These are phyloP conservation scores for Calycina marina DNA, from an alignment of 2,329 filamentous ascomycete species.

Conservation along the genomic window DNA sequence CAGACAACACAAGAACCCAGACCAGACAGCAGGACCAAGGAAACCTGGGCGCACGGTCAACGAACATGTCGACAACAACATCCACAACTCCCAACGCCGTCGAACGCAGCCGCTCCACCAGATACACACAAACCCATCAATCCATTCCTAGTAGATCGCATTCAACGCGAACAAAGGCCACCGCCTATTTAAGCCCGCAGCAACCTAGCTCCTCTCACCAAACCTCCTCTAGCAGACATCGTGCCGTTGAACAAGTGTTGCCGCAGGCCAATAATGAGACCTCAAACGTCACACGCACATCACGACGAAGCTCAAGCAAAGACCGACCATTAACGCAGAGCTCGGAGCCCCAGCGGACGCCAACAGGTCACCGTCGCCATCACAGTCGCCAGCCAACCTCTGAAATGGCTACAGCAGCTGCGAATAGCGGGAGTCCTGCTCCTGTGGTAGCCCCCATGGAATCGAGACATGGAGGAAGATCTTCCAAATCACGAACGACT, in stretches of 20 bases:
- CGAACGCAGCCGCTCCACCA: slow-evolving; percentile 13
- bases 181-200: slow-evolving; percentile 11
- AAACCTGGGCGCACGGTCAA: too few relatives aligned
- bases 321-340: slow-evolving; percentile 15
- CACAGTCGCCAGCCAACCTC: slow-evolving; percentile 24
- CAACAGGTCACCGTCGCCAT: slow-evolving; percentile 25
- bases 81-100: slow-evolving; percentile 14
- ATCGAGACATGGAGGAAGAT: slow-evolving; percentile 30
- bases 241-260: slow-evolving; percentile 27
- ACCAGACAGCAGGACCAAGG: too few relatives aligned
- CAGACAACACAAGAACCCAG: too few relatives aligned
- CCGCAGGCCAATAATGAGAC: slow-evolving; percentile 61
- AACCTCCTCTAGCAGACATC: slow-evolving; percentile 27
- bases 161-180: slow-evolving; percentile 15
- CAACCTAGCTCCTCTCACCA: slow-evolving; percentile 16
- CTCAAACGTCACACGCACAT: slow-evolving; percentile 39
- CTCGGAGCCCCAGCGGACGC: slow-evolving; percentile 20
- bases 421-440: slow-evolving; percentile 38
- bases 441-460: slow-evolving; percentile 35
- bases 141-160: slow-evolving; percentile 17
- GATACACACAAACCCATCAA: slow-evolving; percentile 18
- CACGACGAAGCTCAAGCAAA: slow-evolving; percentile 19
- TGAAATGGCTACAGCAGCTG: slow-evolving; percentile 33
- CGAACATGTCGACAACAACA: slow-evolving; percentile 16
- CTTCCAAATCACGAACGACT: slow-evolving; percentile 54